Evolutionary conservation across 139 green algal genomes (phyloP), one percentile per base, ranked within the genome.

Genomic region (Trebouxia sp.): DNA sequence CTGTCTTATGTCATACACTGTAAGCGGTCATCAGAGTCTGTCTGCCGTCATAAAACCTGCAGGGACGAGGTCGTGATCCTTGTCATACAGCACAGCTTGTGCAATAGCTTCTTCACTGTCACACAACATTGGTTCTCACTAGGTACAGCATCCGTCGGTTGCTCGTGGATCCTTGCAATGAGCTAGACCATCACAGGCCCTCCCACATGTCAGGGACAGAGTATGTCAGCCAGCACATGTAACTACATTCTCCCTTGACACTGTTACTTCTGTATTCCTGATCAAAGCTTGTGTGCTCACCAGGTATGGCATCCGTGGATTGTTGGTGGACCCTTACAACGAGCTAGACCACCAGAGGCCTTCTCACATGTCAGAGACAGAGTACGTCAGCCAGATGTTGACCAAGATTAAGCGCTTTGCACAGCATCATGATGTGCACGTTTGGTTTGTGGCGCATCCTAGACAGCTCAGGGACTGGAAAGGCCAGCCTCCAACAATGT

Each of bases 291-390:
- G 20, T 62, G 15, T 15, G 17, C 50, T n/a, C 15, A 62, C 17
- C 79, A 91, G 90, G 65, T 94, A 95, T 83, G 94, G 95, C 88
- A 98, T 99, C 76, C 85, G 90, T 4, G 96, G 96, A 17, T 89
- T 99, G 28, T 92, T 99, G 35, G 98, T 99, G 58, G 96, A 99
- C 85, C 96, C 96, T 0, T 99, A 98, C 93, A 99, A 99, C 83
- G 96, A 99, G 89, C 89, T 99, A 35, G 92, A 98, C 83, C 94
- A 98, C 84, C 82, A 88, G 50, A 84, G 90, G 17, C 78, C 82
- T 1, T 30, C 69, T 11, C 55, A 83, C 80, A 88, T 90, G 84
- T 93, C 47, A 38, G 96, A 99, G 86, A 98, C 95, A 15, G 94
- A 99, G 90, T 98, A 98, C 76, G 93, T 99, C 24, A 95, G 88